Percentiles rank a stretch among this genome's conserved stretches.
These are phyloP conservation scores for Fusarium zealandicum DNA, from an alignment of 2,329 filamentous ascomycete species.

Conservation along the genomic window DNA sequence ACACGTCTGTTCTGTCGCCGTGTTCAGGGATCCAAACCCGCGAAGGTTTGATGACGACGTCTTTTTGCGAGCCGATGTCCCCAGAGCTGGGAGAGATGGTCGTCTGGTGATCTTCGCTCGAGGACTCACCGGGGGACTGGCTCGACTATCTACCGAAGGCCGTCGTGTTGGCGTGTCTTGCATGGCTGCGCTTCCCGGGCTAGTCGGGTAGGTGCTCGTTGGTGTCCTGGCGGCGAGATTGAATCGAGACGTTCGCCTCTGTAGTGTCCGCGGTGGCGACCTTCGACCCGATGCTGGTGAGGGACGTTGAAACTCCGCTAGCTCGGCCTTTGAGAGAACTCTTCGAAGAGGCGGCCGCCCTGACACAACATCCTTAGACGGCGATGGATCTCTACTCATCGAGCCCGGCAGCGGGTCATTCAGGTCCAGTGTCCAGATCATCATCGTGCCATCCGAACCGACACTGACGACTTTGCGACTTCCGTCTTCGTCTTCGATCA, in stretches of 20 bases:
- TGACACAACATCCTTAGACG: slow-evolving; percentile 59
- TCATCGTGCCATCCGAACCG: slow-evolving; percentile 81
- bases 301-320: slow-evolving; percentile 77
- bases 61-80: slow-evolving; percentile 56
- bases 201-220: slow-evolving; percentile 49
- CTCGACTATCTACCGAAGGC: slow-evolving; percentile 53
- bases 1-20: slow-evolving; percentile 70
- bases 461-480: slow-evolving; percentile 72
- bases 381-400: slow-evolving; percentile 61
- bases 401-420: slow-evolving; percentile 53
- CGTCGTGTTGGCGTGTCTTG: slow-evolving; percentile 58
- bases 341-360: slow-evolving; percentile 79
- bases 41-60: slow-evolving; percentile 55
- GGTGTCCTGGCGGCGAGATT: slow-evolving; percentile 54
- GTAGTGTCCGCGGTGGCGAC: slow-evolving; percentile 63
- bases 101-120: slow-evolving; percentile 56
- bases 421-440: slow-evolving; percentile 74
- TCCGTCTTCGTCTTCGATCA: slow-evolving; percentile 68
- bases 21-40: slow-evolving; percentile 63
- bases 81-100: slow-evolving; percentile 63
- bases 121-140: slow-evolving; percentile 60
- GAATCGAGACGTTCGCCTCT: slow-evolving; percentile 62
- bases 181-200: slow-evolving; percentile 50
- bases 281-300: slow-evolving; percentile 56
- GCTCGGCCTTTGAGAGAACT: slow-evolving; percentile 84